phyloP scores from a whole-genome alignment of 2,329 filamentous ascomycete genomes.

The Nigrospora oryzae region DNA sequence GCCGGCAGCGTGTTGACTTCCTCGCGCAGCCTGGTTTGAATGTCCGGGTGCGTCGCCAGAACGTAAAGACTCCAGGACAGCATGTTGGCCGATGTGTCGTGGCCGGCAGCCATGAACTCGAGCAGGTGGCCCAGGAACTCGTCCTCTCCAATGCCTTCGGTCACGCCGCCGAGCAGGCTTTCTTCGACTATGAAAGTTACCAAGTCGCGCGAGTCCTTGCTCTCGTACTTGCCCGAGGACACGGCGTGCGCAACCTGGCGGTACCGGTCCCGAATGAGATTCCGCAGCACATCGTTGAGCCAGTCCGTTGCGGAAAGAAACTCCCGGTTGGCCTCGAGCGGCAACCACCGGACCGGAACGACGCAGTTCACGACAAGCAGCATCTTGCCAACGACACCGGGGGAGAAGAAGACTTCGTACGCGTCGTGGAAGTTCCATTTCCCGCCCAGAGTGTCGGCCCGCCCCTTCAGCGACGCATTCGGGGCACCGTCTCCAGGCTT shows the following conservation, averaged over 20 bases:
- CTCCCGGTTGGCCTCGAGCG: slow-evolving; percentile 6
- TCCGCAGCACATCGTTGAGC: slow-evolving; percentile 3
- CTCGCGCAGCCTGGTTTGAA: slow-evolving; percentile 5
- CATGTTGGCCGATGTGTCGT: slow-evolving; percentile 8
- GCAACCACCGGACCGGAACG: slow-evolving; percentile 8
- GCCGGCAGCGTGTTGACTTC: background rate
- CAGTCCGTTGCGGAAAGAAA: slow-evolving; percentile 6
- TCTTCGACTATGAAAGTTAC: slow-evolving; percentile 7
- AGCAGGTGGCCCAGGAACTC: slow-evolving; percentile 8
- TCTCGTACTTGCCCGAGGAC: background rate
- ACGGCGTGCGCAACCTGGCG: background rate
- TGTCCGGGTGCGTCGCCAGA: slow-evolving; percentile 4
- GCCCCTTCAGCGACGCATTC: background rate
- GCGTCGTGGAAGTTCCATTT: slow-evolving; percentile 6
- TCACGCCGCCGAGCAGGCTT: slow-evolving; percentile 7
- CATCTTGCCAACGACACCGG: background rate
- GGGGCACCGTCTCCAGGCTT: background rate
- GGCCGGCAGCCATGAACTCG: slow-evolving; percentile 7
- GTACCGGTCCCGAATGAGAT: background rate
- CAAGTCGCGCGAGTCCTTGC: slow-evolving; percentile 4
- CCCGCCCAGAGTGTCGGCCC: background rate
- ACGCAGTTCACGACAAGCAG: slow-evolving; percentile 7
- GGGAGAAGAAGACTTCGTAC: slow-evolving; percentile 6
- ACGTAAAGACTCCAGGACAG: slow-evolving; percentile 8
- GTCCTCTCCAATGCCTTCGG: slow-evolving; percentile 7